Base-by-base conservation (phyloP, 2,329 filamentous ascomycete genomes). In the Basipetospora chlamydospora region DNA sequence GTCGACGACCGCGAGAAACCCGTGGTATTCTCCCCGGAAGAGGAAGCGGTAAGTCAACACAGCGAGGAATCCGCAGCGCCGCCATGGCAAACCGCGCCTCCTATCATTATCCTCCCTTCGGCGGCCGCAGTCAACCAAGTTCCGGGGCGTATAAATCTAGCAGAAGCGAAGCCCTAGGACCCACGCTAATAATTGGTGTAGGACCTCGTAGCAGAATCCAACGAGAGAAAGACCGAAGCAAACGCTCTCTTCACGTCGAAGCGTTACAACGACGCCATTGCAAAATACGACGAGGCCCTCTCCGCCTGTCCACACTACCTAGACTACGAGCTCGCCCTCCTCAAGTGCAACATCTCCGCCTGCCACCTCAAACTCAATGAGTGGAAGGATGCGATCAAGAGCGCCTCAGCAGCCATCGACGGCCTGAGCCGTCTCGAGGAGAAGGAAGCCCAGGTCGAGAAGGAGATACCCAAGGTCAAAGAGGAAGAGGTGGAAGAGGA, bases 311-410 rank as follows among this genome's bases (percentile, higher is more conserved):
- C 88, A 2, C 77, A 74, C 44, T 92, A 93, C 53, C 71, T 93
- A 18, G 77, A 88, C 53, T 94, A 84, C 59, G 85, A 94, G 47
- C 67, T 88, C 43, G 85, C 87, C 18, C 83, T 96, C 8, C 66
- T 96, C 5, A 75, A 79, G 41, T 86, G 81, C 53, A 96, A 96
- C 60, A 79, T 95, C 45, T 73, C 88, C 2, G 88, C 87, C 8
- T 94, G 86, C 52, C 75, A 94, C 48, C 56, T 96, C 38, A 92
- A 92, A 53, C 64, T 92, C 3, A 67, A 77, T 42, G 78, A 88
- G 42, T 95, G 86, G 83, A 85, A 87, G 46, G 76, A 83, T 21
- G 83, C 85, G 8, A 69, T 86, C 29, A 77, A 78, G 33, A 68
- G 73, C 8, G 86, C 87, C 1, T 81, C 76, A 0, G 65, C 71